Base-by-base conservation (phyloP, 192 early-diverging fungal genomes). In the Dissophora globulifera region DNA sequence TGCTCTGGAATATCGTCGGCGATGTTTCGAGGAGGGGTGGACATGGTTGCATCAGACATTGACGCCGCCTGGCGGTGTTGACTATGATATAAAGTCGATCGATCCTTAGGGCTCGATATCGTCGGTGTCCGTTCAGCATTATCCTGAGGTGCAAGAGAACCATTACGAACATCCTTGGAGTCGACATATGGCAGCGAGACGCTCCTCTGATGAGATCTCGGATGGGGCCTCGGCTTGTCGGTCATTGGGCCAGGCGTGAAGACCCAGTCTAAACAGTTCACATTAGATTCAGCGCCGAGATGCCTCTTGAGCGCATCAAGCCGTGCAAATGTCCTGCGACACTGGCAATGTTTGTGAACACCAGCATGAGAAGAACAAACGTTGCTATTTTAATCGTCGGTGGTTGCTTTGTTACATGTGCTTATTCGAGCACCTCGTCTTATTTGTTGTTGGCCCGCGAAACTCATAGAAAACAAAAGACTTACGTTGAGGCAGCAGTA, bases 231-330 rank as follows among this genome's bases (percentile, higher is more conserved):
- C 5, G 12, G 19, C 2, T 40, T 27, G 1, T 51, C 27, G n/a
- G 46, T 38, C 7, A 38, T 31, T 19, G 58, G 33, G 5, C 72
- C 63, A 3, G 72, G 72, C 45, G 55, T 48, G 50, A 64, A 76
- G 23, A 64, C 62, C 72, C 72, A 76, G 13, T 76, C 72, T 7
- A 58, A 67, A 35, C 72, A 76, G 12, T 76, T 46, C 7, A 49
- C 52, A 57, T 76, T 76, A 15, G 72, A 76, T 50, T 87, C 85
- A n/a, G 85, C 78, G 29, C 82, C 69, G 35, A 70, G 68, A 52
- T 87, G 85, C 46, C 85, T 74, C 71, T 84, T 84, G 16, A 87
- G 48, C 5, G 85, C 85, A 74, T 87, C 85, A 32, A 85, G 58
- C 57, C 85, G 71, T 35, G 83, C 80, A 78, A 87, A 87, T 19